A percentile compares a stretch with the other conserved stretches of the same genome.
Evolutionary conservation across 176 grass and related monocot genomes (phyloP).

Genomic region (Paspalum vaginatum): DNA sequence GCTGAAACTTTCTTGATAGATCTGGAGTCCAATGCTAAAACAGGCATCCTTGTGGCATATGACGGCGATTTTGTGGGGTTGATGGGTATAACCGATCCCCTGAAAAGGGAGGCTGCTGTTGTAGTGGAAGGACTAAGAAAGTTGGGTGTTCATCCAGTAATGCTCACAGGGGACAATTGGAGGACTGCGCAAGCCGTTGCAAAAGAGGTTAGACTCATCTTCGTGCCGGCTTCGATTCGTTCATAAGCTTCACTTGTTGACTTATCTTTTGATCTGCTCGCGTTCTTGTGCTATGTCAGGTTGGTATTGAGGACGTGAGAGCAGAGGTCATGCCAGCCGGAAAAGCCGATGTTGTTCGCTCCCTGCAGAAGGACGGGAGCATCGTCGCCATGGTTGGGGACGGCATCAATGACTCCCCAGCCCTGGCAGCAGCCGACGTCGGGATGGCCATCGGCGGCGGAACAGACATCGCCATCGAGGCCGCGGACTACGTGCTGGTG

Average conservation of each 20-base stretch:
- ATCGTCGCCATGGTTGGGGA: conserved; percentile 86
- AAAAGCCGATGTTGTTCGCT: conserved; percentile 74
- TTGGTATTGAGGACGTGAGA: conserved; percentile 81
- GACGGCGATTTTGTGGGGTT: conserved; percentile 68
- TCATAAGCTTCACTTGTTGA: background rate
- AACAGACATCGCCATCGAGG: conserved; percentile 88
- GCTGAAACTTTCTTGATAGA: conserved; percentile 83
- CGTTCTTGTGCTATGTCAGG: conserved; percentile 44
- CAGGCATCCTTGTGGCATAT: conserved; percentile 88
- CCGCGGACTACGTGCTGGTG: conserved; percentile 91
- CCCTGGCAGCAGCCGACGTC: conserved; percentile 76
- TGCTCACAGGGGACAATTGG: conserved; percentile 96
- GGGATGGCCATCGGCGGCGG: conserved; percentile 92
- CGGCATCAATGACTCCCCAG: conserved; percentile 85
- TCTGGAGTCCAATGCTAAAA: conserved; percentile 92
- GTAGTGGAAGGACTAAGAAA: conserved; percentile 92
- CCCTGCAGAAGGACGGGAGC: conserved; percentile 79
- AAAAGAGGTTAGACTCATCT: conserved; percentile 60
- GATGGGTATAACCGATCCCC: conserved; percentile 86
- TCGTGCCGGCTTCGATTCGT: background rate
- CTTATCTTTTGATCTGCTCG: background rate
- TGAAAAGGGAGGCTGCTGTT: conserved; percentile 94
- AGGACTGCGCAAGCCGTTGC: conserved; percentile 90
- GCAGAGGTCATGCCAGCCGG: conserved; percentile 84
- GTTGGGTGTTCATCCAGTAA: conserved; percentile 90